phyloP scores from a whole-genome alignment of 306 rosid genomes.

The Cicer yamashitae region DNA sequence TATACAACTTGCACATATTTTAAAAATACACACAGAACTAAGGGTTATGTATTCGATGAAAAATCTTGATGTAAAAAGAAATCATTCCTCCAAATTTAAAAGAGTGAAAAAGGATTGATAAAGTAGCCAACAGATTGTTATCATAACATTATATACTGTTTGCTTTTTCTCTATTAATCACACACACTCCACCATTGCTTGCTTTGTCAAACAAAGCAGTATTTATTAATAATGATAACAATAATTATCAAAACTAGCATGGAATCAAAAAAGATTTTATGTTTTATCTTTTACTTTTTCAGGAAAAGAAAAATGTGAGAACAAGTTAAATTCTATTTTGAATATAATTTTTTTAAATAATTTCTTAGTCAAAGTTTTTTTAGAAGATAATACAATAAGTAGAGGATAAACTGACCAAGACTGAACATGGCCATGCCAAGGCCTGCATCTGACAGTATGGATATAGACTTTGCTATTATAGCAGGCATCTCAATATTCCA shows the following conservation, averaged over 20 bases:
- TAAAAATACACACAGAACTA: too few species aligned
- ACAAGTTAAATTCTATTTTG: background rate
- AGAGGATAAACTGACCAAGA: constrained; percentile 69
- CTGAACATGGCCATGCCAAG: constrained; percentile 99
- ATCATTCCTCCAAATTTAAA: too few species aligned
- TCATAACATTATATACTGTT: constrained; percentile 48
- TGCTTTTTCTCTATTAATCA: constrained; percentile 33
- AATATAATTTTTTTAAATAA: background rate
- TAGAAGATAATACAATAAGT: background rate
- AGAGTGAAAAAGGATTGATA: constrained; percentile 24
- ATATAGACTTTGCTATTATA: constrained; percentile 79
- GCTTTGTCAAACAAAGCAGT: constrained; percentile 40
- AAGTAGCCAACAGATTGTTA: constrained; percentile 53
- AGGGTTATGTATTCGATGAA: too few species aligned
- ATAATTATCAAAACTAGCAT: constrained; percentile 28
- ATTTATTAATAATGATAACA: constrained; percentile 33
- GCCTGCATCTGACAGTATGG: constrained; percentile 93
- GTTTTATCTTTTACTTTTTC: background rate
- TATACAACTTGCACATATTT: too few species aligned
- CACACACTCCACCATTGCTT: constrained; percentile 28
- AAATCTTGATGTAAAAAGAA: too few species aligned
- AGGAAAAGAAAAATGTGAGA: constrained; percentile 42
- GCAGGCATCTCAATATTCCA: constrained; percentile 86
- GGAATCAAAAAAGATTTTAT: constrained; percentile 22
- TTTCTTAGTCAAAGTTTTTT: background rate